Evolutionary conservation across 495 filamentous ascomycete genomes (phyloP).

Genomic region (Aspergillus coremiiformis): DNA sequence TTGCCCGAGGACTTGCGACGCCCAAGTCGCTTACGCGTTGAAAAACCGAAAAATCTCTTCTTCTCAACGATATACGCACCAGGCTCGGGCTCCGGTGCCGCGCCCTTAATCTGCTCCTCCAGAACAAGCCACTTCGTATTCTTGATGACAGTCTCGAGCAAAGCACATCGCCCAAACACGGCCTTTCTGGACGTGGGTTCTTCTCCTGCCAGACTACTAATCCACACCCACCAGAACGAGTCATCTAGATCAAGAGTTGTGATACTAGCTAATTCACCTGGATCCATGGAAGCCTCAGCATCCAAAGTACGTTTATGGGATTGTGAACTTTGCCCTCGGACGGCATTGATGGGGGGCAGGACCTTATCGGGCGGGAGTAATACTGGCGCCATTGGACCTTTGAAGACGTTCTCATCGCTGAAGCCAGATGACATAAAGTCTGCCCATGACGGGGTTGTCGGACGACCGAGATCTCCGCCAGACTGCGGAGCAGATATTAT

Average conservation of each 20-base stretch:
- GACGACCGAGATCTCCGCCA: conserved; percentile 57
- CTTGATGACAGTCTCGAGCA: conserved; percentile 79
- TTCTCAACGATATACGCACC: conserved; percentile 90
- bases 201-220: conserved; percentile 87
- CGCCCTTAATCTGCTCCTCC: conserved; percentile 94
- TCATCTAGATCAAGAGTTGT: conserved; percentile 81
- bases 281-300: conserved; percentile 62
- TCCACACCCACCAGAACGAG: conserved; percentile 99
- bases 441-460: conserved; percentile 95
- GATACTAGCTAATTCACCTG: conserved; percentile 91
- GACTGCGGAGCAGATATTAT: conserved; percentile 59
- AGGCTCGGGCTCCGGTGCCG: conserved; percentile 74
- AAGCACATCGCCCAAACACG: conserved; percentile 86
- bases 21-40: conserved; percentile 56
- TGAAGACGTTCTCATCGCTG: conserved; percentile 56
- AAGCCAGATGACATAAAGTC: conserved; percentile 96
- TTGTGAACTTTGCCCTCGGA: conserved; percentile 75
- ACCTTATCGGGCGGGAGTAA: conserved; percentile 87
- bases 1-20: conserved; percentile 62
- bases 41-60: conserved; percentile 83
- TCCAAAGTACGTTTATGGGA: conserved; percentile 69
- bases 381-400: conserved; percentile 46
- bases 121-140: conserved; percentile 85
- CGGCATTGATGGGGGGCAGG: conserved; percentile 67
- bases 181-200: conserved; percentile 79